These are phyloP conservation scores for Neolentinus lepideus DNA, from an alignment of 1,284 basidiomycete species.

Conservation along the genomic window DNA sequence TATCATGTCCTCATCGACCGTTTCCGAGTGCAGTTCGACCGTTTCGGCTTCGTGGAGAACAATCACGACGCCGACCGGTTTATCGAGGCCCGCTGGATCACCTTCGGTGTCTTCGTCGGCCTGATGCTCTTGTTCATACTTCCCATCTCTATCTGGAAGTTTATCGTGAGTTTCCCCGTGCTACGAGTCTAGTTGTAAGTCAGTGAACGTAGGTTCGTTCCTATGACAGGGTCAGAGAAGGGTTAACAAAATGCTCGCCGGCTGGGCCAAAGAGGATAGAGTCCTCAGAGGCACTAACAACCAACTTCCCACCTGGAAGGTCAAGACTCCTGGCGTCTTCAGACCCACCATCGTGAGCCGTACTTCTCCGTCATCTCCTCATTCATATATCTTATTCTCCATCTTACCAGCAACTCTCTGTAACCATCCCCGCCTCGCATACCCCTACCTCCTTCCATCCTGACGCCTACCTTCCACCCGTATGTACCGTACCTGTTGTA, in stretches of 20 bases:
- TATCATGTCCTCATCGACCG: constrained; percentile 19
- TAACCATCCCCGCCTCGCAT: constrained; percentile 29
- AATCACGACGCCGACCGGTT: constrained; percentile 16
- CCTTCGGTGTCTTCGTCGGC: constrained; percentile 31
- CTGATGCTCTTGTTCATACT: constrained; percentile 31
- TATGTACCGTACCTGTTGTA: constrained; percentile 15
- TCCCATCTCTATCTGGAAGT: constrained; percentile 45
- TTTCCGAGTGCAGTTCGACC: background rate
- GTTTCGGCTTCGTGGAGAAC: constrained; percentile 7
- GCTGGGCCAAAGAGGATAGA: constrained; percentile 37
- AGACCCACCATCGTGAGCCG: constrained; percentile 27
- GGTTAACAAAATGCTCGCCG: constrained; percentile 29
- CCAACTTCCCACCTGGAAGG: constrained; percentile 36
- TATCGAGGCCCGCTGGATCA: constrained; percentile 30
- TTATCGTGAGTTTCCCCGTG: constrained; percentile 25
- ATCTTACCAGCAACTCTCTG: constrained; percentile 28
- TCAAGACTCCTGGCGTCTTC: constrained; percentile 35
- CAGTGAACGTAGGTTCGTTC: background rate
- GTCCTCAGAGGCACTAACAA: constrained; percentile 20
- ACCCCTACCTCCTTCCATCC: constrained; percentile 33
- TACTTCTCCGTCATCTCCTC: background rate
- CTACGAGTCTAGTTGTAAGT: background rate
- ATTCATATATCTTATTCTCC: background rate
- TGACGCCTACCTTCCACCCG: constrained; percentile 37
- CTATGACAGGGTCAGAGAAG: constrained; percentile 33